Evolutionary conservation across 257 asterid species (phyloP).

Genomic region (Fraxinus quadrangulata): DNA sequence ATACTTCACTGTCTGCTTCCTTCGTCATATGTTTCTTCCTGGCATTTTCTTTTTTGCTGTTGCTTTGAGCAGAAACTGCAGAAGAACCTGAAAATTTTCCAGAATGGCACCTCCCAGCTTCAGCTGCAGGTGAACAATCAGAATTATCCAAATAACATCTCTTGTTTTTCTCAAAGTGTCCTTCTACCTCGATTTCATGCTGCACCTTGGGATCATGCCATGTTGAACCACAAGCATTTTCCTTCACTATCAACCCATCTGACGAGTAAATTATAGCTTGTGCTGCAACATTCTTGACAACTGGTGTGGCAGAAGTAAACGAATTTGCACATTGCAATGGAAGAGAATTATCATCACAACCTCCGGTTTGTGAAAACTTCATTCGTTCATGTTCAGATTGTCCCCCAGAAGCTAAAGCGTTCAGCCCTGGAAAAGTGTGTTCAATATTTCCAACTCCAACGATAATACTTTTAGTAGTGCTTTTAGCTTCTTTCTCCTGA

Average conservation of each 20-base stretch:
- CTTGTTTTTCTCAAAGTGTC: slow-evolving; percentile 28
- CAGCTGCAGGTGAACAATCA: slow-evolving; percentile 32
- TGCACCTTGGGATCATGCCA: slow-evolving; percentile 24
- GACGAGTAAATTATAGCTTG: slow-evolving; percentile 23
- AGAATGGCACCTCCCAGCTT: slow-evolving; percentile 24
- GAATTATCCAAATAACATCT: slow-evolving; percentile 25
- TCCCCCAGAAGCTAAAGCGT: slow-evolving; percentile 22
- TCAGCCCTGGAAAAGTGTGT: slow-evolving; percentile 14
- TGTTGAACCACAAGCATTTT: slow-evolving; percentile 26
- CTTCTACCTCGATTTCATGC: slow-evolving; percentile 27
- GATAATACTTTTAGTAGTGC: slow-evolving; percentile 5
- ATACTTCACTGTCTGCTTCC: slow-evolving; percentile 27
- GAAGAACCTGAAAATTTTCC: neutral
- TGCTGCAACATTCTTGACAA: slow-evolving; percentile 29
- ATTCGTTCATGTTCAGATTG: slow-evolving; percentile 22
- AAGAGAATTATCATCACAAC: slow-evolving; percentile 22
- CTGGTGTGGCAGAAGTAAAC: slow-evolving; percentile 26
- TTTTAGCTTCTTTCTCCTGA: slow-evolving; percentile 28
- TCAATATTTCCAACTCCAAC: slow-evolving; percentile 32
- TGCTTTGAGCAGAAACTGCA: slow-evolving; percentile 6
- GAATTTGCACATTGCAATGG: slow-evolving; percentile 32
- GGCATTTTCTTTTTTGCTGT: slow-evolving; percentile 30
- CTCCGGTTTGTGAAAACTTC: slow-evolving; percentile 7
- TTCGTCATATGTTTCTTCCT: slow-evolving; percentile 30
- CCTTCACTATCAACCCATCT: slow-evolving; percentile 19